Evolutionary conservation across 2,329 filamentous ascomycete species (phyloP), one percentile per base, ranked within the genome.

Genomic region (Ophiosphaerella korrae): DNA sequence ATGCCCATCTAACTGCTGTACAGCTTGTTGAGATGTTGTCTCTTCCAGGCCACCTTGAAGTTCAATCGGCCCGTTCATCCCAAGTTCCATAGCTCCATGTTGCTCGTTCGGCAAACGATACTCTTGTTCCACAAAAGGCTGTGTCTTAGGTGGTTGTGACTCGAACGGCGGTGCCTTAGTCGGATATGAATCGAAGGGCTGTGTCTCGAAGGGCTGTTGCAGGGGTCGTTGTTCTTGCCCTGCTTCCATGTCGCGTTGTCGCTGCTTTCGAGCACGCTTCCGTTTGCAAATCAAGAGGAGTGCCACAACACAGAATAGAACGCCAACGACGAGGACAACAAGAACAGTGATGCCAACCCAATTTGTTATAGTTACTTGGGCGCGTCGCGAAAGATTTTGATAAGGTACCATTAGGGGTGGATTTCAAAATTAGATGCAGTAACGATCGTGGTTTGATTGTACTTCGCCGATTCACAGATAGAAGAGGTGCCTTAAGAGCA

Each of bases 1-100:
- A 21, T 49, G 49, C 3, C 54, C 54, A 29, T 57, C 52, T 23
- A 58, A 35, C 26, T 60, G 46, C 11, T 53, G 57, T 21, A 42
- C 7, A 2, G 40, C 8, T 34, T 29, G 11, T 21, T 31, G 8
- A 11, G 37, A 7, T 18, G 23, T 7, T 41, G 44, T n/a, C 13
- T 49, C 34, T 26, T 33, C 26, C 13, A 34, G 11, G 7, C 18
- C 38, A 13, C 49, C 48, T 13, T 57, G 51, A 16, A 58, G 26
- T 29, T 60, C 57, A 35, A 50, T 21, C 12, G 57, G 50, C 2
- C 50, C 52, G 13, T 42, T 23, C 7, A 5, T 38, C 37, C 31
- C 38, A n/a, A 12, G 11, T 24, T 8, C 18, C 21, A 36, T 12
- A 11, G 35, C 32, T 16, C 8, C 11, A 29, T 12, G 18, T 14